A percentile compares a stretch with the other conserved stretches of the same genome.
Conservation (phyloP, 2,329 filamentous ascomycete species). For the Cladosporium sp. region DNA sequence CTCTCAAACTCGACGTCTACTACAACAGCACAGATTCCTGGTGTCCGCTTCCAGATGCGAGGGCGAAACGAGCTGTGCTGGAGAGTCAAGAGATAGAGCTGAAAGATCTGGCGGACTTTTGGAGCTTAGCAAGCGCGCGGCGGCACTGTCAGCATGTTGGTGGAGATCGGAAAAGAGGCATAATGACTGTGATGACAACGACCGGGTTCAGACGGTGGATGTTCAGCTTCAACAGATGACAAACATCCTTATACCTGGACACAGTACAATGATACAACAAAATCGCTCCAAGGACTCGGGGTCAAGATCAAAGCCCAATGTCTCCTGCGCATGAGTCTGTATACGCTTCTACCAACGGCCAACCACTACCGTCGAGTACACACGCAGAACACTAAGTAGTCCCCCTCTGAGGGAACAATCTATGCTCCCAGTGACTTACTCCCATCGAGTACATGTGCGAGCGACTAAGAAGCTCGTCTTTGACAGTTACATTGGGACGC, state of each 20-base stretch:
- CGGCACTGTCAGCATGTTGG: conserved; percentile 20
- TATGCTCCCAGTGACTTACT: too few species aligned
- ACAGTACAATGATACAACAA: background rate
- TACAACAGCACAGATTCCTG: conserved; percentile 23
- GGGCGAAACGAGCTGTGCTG: conserved; percentile 20
- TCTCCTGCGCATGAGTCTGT: too few species aligned
- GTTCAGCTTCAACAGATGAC: background rate
- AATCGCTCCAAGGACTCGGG: background rate
- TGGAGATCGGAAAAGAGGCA: conserved; percentile 18
- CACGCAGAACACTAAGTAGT: too few species aligned
- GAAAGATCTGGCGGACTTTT: conserved; percentile 21
- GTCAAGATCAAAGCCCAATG: too few species aligned
- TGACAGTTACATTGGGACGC: background rate
- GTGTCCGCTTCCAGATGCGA: conserved; percentile 12
- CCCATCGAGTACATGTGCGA: background rate
- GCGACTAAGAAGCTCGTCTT: background rate
- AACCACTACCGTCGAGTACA: too few species aligned
- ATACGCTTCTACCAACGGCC: too few species aligned
- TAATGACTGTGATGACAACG: conserved; percentile 20
- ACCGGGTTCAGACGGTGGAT: conserved; percentile 21
- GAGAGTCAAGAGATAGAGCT: conserved; percentile 12
- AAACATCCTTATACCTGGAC: background rate
- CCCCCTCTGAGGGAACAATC: too few species aligned
- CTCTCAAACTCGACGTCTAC: conserved; percentile 23
- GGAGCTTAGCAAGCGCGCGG: conserved; percentile 24